These are phyloP conservation scores for Loxodes magnus DNA, from an alignment of 73 alveolate genomes.

Conservation along the genomic window DNA sequence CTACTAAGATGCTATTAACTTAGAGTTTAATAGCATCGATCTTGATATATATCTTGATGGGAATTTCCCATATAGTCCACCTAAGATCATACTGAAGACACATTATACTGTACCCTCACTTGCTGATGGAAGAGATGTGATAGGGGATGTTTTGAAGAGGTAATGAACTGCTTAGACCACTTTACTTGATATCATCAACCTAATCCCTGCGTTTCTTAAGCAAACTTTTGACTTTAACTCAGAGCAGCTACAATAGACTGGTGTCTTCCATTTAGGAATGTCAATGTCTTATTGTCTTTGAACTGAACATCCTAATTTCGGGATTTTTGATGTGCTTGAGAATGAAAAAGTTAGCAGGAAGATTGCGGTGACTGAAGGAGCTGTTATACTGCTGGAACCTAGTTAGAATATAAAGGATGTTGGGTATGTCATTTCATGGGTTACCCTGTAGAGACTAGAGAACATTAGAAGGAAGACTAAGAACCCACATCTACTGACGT, in stretches of 20 bases:
- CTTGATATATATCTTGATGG: too few relatives aligned
- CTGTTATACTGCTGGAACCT: constrained; percentile 1
- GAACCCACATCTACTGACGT: neutral
- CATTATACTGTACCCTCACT: constrained; percentile 17
- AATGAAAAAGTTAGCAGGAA: neutral
- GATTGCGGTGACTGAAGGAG: neutral
- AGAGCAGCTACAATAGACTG: neutral
- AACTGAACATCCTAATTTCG: neutral
- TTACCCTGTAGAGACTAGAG: neutral
- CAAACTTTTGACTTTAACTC: neutral
- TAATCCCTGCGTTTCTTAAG: neutral
- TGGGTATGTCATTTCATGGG: neutral
- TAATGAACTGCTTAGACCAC: constrained; percentile 25
- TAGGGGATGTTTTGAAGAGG: constrained; percentile 22
- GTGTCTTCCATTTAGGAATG: constrained; percentile 3
- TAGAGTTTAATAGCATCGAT: too few relatives aligned
- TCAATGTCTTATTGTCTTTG: neutral
- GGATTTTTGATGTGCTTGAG: neutral
- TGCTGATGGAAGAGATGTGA: constrained; percentile 34
- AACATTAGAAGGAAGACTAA: neutral
- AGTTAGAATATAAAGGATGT: neutral
- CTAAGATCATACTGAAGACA: constrained; percentile 4
- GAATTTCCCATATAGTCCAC: constrained; percentile 2
- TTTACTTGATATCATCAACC: neutral
- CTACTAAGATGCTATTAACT: too few relatives aligned